These are phyloP conservation scores for Cyclotella atomus DNA, from an alignment of 108 stramenopile species.

Conservation along the genomic window DNA sequence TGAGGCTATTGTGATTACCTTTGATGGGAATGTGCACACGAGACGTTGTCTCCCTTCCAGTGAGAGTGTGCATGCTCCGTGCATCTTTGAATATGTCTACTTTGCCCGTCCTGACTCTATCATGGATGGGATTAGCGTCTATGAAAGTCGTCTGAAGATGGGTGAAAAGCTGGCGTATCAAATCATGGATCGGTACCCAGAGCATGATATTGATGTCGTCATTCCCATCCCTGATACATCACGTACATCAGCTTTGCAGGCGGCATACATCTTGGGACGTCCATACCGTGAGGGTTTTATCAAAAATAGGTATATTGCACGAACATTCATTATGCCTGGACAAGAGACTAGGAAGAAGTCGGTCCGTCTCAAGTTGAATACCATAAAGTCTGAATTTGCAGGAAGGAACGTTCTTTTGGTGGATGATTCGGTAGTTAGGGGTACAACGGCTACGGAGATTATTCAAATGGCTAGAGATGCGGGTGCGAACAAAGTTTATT, in stretches of 20 bases:
- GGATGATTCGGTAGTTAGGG: conserved; percentile 98
- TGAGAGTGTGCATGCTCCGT: conserved; percentile 67
- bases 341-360: conserved; percentile 95
- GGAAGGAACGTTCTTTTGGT: conserved; percentile 93
- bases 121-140: conserved; percentile 97
- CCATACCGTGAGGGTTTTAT: conserved; percentile 98
- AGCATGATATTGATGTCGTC: conserved; percentile 97
- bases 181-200: conserved; percentile 82
- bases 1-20: conserved; percentile 92
- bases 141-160: conserved; percentile 97
- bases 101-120: conserved; percentile 99
- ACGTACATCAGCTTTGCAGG: conserved; percentile 93
- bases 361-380: conserved; percentile 98
- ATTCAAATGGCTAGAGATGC: conserved; percentile 99
- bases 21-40: conserved; percentile 79
- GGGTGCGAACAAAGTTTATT: conserved; percentile 95
- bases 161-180: conserved; percentile 94
- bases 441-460: conserved; percentile 96
- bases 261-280: conserved; percentile 80
- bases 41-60: conserved; percentile 58
- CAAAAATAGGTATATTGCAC: conserved; percentile 99
- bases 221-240: conserved; percentile 99
- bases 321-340: conserved; percentile 99
- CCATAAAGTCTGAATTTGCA: conserved; percentile 93
- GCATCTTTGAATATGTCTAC: conserved; percentile 99